Conservation (phyloP, 148 eudicot species). For the Heliosperma pusillum region DNA sequence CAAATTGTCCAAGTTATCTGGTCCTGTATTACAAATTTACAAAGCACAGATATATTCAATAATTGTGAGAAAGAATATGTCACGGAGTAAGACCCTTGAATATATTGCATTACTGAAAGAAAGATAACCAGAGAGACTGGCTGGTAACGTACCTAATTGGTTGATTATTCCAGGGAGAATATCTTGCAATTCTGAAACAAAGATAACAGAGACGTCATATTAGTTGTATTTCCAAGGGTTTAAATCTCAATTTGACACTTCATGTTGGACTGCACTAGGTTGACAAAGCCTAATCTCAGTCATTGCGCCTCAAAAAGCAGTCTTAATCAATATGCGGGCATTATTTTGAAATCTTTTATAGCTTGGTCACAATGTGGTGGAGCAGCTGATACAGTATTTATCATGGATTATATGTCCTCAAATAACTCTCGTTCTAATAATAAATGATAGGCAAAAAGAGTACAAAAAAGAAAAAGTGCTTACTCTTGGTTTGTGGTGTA, state of each 20-base stretch:
- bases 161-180: conserved; percentile 85
- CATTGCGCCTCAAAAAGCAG: too few species aligned
- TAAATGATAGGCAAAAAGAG: background rate
- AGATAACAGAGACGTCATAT: background rate
- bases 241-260: background rate
- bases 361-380: conserved; percentile 41
- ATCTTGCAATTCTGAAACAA: conserved; percentile 70
- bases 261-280: background rate
- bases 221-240: background rate
- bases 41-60: too few species aligned
- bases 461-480: background rate
- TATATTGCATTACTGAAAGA: conserved; percentile 67
- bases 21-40: conserved; percentile 42
- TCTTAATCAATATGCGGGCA: background rate
- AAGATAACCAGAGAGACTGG: background rate
- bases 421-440: background rate
- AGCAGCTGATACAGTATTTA: background rate
- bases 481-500: conserved; percentile 89
- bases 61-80: background rate
- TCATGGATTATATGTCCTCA: background rate
- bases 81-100: conserved; percentile 18
- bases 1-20: conserved; percentile 83
- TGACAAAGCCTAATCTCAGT: background rate
- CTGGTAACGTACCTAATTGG: conserved; percentile 58
- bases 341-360: background rate